Evolutionary conservation across 2,329 filamentous ascomycete species (phyloP).

Genomic region (Parastagonospora avenae): DNA sequence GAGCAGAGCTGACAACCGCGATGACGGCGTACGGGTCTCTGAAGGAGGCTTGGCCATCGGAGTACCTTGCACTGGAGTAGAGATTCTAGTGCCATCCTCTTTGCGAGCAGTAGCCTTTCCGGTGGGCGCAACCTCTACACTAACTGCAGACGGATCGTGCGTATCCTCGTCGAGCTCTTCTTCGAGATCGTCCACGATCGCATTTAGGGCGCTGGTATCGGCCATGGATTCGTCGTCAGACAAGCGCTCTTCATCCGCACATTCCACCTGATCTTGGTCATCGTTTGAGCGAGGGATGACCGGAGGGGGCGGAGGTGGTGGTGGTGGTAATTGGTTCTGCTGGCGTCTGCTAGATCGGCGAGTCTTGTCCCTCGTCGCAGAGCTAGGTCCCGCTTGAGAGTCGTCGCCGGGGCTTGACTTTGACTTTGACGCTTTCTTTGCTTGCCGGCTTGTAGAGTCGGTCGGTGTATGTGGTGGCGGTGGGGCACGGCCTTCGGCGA

Average conservation of each 20-base stretch:
- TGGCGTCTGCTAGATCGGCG: constrained; percentile 68
- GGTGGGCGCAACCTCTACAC: constrained; percentile 83
- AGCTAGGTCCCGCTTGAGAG: constrained; percentile 51
- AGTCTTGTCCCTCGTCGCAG: constrained; percentile 64
- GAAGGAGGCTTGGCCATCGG: constrained; percentile 36
- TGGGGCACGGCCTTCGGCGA: constrained; percentile 50
- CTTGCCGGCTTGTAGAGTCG: constrained; percentile 36
- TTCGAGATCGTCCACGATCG: constrained; percentile 88
- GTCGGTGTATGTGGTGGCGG: constrained; percentile 45
- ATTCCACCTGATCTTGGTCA: constrained; percentile 73
- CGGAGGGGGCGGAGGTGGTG: constrained; percentile 58
- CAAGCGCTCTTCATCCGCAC: constrained; percentile 87
- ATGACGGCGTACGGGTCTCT: constrained; percentile 33
- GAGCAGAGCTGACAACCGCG: constrained; percentile 36
- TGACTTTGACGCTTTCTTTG: constrained; percentile 38
- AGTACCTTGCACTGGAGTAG: constrained; percentile 73
- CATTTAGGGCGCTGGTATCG: constrained; percentile 71
- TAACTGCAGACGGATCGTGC: constrained; percentile 86
- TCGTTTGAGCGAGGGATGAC: constrained; percentile 45
- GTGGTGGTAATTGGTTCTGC: constrained; percentile 56
- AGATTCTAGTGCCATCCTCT: constrained; percentile 86
- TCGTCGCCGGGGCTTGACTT: constrained; percentile 48
- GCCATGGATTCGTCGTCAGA: constrained; percentile 74
- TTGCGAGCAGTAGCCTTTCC: constrained; percentile 90
- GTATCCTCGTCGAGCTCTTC: constrained; percentile 72